These are phyloP conservation scores for Podila verticillata DNA, from an alignment of 192 early-diverging fungal genomes.

Conservation along the genomic window DNA sequence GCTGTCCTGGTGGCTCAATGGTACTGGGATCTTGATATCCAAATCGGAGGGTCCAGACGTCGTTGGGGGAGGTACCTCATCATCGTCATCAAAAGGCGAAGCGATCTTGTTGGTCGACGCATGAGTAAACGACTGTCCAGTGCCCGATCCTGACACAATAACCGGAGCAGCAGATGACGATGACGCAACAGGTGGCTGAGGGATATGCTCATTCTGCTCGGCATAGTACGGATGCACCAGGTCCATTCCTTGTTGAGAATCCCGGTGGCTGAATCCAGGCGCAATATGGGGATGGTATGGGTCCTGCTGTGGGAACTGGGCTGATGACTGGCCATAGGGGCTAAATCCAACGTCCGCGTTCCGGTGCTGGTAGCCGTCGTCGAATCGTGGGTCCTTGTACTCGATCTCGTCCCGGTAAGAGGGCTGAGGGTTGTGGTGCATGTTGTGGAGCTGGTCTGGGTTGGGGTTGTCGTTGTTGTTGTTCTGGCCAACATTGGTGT, in stretches of 20 bases:
- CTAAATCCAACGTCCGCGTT: constrained; percentile 21
- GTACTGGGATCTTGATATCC: neutral
- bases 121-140: constrained; percentile 35
- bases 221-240: constrained; percentile 42
- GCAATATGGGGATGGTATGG: constrained; percentile 7
- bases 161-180: neutral
- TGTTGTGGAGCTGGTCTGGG: constrained; percentile 9
- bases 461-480: constrained; percentile 7
- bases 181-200: neutral
- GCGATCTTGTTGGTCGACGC: constrained; percentile 22
- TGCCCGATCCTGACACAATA: neutral
- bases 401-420: constrained; percentile 47
- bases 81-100: constrained; percentile 38
- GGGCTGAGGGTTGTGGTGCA: constrained; percentile 10
- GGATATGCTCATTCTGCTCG: constrained; percentile 26
- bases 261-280: constrained; percentile 32
- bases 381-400: constrained; percentile 26
- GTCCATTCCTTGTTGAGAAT: constrained; percentile 28
- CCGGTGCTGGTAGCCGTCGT: constrained; percentile 10
- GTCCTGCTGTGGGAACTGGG: constrained; percentile 9
- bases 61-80: neutral
- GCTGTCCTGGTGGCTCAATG: neutral
- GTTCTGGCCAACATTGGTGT: constrained; percentile 32
- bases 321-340: constrained; percentile 12
- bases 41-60: neutral